Base-by-base conservation (phyloP, 2,329 filamentous ascomycete species). In the Colletotrichum melonis region DNA sequence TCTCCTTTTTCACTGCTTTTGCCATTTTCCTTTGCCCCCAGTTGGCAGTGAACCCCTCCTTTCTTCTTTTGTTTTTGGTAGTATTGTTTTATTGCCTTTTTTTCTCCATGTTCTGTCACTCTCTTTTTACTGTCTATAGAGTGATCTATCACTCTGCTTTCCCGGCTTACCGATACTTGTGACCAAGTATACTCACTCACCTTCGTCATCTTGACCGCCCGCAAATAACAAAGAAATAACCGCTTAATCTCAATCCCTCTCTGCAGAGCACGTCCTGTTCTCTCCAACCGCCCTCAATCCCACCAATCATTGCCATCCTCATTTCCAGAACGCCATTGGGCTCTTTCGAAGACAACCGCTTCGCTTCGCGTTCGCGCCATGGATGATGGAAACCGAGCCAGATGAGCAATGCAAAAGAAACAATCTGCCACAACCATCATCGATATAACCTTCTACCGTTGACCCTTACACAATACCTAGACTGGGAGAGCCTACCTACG, bases 1-100 rank as follows among this genome's bases (percentile, higher is more conserved):
- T 54, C 70, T 60, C 70, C 55, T 52, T 59, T 59, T 69, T 65
- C 54, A n/a, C 24, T 65, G 60, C 60, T 8, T 22, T n/a, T 38
- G 1, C 4, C 4, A 22, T 38, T 55, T 63, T 59, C 30, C 26
- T 52, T 56, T 30, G n/a, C 26, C 14, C 24, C 35, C 38, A 6
- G 5, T 42, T 14, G 2, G 38, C 16, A 16, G 38, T 42, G 38
- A 42, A 42, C 26, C 32, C 16, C 59, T 35, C 16, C 30, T 58
- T 30, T 58, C n/a, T 32, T 64, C 26, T 57, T 64, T 57, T 32
- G 22, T 38, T 60, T 49, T 6, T 55, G 14, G 14, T 24, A 11
- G 5, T 22, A 19, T 38, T 49, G 16, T 12, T 56, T 32, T 26
- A 19, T 49, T n/a, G 42, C 6, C 6, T 72, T 49, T n/a, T n/a